These are phyloP conservation scores for Plenodomus lindquistii DNA, from an alignment of 2,329 filamentous ascomycete species.

Conservation along the genomic window DNA sequence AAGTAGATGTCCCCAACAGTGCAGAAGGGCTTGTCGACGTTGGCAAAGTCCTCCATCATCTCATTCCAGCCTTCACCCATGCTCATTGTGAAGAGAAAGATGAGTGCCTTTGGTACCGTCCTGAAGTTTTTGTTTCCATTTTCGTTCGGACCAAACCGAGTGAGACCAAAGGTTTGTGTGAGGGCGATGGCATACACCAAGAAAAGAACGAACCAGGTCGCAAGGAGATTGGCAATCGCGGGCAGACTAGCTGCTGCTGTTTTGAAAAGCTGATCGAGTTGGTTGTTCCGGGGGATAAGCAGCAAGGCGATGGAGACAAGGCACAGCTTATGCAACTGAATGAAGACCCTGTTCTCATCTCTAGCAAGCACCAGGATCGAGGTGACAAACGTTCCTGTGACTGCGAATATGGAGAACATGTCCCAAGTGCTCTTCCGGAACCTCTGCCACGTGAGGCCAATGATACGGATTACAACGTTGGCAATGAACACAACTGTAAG, in stretches of 20 bases:
- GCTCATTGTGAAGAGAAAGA: slow-evolving; percentile 90
- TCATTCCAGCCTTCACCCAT: slow-evolving; percentile 96
- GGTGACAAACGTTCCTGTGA: slow-evolving; percentile 79
- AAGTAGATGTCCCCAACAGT: slow-evolving; percentile 74
- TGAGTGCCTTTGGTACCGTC: slow-evolving; percentile 89
- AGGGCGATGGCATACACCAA: slow-evolving; percentile 94
- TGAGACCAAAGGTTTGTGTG: slow-evolving; percentile 94
- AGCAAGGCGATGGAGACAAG: slow-evolving; percentile 87
- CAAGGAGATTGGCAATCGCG: slow-evolving; percentile 86
- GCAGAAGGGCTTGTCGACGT: slow-evolving; percentile 78
- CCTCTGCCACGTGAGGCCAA: slow-evolving; percentile 87
- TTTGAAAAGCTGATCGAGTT: slow-evolving; percentile 97
- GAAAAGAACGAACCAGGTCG: slow-evolving; percentile 97
- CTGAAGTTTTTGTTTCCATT: slow-evolving; percentile 86
- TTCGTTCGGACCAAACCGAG: slow-evolving; percentile 76
- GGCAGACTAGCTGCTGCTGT: slow-evolving; percentile 93
- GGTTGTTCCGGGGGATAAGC: slow-evolving; percentile 93
- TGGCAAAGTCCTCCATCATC: slow-evolving; percentile 94
- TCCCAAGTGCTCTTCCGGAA: slow-evolving; percentile 97
- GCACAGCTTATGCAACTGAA: slow-evolving; percentile 90
- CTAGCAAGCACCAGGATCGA: slow-evolving; percentile 74
- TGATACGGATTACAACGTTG: slow-evolving; percentile 81
- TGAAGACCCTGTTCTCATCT: slow-evolving; percentile 61
- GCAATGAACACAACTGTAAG: slow-evolving; percentile 81
- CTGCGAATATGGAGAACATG: slow-evolving; percentile 79